These are phyloP conservation scores for Anethum foeniculum DNA, from an alignment of 140 eudicot species.

Conservation along the genomic window DNA sequence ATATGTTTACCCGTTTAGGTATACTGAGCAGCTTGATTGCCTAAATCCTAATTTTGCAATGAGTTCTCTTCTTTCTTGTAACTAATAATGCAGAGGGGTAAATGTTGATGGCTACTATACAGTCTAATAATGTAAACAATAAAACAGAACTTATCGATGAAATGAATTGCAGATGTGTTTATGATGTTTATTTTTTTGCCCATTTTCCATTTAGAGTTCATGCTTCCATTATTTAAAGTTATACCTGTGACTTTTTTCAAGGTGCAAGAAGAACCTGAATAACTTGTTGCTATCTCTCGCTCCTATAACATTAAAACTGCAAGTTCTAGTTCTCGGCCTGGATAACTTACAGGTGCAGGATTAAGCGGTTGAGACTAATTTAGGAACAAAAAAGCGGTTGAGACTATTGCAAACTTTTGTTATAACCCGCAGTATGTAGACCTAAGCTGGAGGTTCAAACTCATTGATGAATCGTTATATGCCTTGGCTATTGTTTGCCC, in stretches of 20 bases:
- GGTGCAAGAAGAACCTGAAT: slow-evolving; percentile 90
- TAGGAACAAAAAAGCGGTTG: slow-evolving; percentile 19
- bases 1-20: neutral
- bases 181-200: neutral
- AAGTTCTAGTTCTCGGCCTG: slow-evolving; percentile 57
- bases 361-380: slow-evolving; percentile 23
- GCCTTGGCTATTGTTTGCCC: slow-evolving; percentile 84
- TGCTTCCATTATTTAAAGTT: neutral
- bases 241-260: neutral
- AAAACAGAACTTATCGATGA: too few relatives aligned
- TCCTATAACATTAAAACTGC: slow-evolving; percentile 57
- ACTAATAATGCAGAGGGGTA: too few relatives aligned
- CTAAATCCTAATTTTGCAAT: neutral
- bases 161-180: too few relatives aligned
- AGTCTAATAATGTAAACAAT: neutral
- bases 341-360: slow-evolving; percentile 75
- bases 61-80: neutral
- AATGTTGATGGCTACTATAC: neutral
- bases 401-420: slow-evolving; percentile 52
- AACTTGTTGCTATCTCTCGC: slow-evolving; percentile 61
- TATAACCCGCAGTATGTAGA: slow-evolving; percentile 71
- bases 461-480: slow-evolving; percentile 60
- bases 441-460: slow-evolving; percentile 86
- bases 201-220: neutral
- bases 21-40: neutral